These are phyloP conservation scores for Uromyces viciae-fabae DNA, from an alignment of 1,284 basidiomycete genomes.

Conservation along the genomic window DNA sequence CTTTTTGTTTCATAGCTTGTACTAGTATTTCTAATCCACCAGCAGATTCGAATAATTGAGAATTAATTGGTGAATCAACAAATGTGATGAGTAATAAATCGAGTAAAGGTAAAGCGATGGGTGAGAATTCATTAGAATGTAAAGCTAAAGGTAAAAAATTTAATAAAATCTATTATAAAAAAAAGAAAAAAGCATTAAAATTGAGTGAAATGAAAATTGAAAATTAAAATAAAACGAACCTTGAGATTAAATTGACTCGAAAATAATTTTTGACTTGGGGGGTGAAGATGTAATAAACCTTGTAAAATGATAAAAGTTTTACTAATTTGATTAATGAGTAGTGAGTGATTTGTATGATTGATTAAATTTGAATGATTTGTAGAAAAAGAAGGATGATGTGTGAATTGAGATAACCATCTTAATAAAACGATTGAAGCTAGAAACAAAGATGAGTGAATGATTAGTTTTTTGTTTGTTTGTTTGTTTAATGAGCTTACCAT, in stretches of 20 bases:
- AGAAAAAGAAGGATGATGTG: not conserved
- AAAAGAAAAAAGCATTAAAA: not conserved
- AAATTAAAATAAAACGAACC: not conserved
- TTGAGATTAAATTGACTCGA: constrained; percentile 22
- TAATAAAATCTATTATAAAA: constrained; percentile 8
- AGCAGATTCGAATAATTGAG: constrained; percentile 33
- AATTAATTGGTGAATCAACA: constrained; percentile 19
- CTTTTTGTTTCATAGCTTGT: constrained; percentile 39
- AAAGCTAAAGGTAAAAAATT: constrained; percentile 8
- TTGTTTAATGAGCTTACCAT: not conserved
- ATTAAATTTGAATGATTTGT: not conserved
- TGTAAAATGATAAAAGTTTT: constrained; percentile 10
- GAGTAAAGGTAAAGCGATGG: constrained; percentile 23
- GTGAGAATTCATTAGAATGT: not conserved
- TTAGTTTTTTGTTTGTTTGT: not conserved
- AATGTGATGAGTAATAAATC: constrained; percentile 28
- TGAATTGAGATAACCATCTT: not conserved
- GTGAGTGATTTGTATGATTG: not conserved
- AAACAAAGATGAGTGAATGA: not conserved
- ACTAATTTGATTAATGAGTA: not conserved
- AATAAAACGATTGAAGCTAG: constrained; percentile 22
- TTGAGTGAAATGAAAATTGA: not conserved
- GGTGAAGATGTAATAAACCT: constrained; percentile 34
- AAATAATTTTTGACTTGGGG: constrained; percentile 29
- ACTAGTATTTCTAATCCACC: constrained; percentile 37